Base-by-base conservation (phyloP, 1,284 basidiomycete genomes). In the Phenoliferia sp. region DNA sequence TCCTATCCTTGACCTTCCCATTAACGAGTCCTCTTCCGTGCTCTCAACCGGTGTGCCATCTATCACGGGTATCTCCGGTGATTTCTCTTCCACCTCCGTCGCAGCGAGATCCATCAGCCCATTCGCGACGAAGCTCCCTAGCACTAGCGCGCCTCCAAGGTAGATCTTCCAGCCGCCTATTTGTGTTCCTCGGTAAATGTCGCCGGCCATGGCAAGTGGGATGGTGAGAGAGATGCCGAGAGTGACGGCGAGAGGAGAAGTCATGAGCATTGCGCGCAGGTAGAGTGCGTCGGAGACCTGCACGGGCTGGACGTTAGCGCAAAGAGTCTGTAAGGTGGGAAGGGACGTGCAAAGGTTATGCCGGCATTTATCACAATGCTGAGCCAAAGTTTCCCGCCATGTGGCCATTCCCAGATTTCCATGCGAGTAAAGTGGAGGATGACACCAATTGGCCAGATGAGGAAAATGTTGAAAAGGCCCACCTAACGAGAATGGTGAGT, bases 161-260 rank as follows among this genome's bases (percentile, higher is more conserved):
- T 69, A 39, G 15, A 64, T 63, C 32, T 63, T 55, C 59, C 67
- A 55, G 2, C 70, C 67, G 36, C 72, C 52, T 15, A 69, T 62
- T 28, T 59, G 34, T 2, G 83, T 84, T 31, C 85, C 83, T 16
- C 90, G 81, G 59, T 89, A 75, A 68, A 87, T 84, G 78, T 95
- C 93, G 15, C 91, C 92, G 26, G 89, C 64, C 50, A 94, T 87
- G 1, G 92, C 92, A 63, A 94, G 81, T 12, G 93, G 93, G 76
- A 98, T 96, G 0, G 96, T 98, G n/a, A 99, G 84, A 65, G 90
- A 92, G 26, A 99, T 84, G 22, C 96, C 95, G 67, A 99, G 84
- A 0, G 95, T 99, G 17, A 92, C 94, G 29, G 95, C 90, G 72
- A 79, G 62, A 19, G 78, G 95, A 3, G 94, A 95, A 3, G 94